Evolutionary conservation across 1,284 basidiomycete genomes (phyloP).

Genomic region (Tilletiopsis washingtonensis): DNA sequence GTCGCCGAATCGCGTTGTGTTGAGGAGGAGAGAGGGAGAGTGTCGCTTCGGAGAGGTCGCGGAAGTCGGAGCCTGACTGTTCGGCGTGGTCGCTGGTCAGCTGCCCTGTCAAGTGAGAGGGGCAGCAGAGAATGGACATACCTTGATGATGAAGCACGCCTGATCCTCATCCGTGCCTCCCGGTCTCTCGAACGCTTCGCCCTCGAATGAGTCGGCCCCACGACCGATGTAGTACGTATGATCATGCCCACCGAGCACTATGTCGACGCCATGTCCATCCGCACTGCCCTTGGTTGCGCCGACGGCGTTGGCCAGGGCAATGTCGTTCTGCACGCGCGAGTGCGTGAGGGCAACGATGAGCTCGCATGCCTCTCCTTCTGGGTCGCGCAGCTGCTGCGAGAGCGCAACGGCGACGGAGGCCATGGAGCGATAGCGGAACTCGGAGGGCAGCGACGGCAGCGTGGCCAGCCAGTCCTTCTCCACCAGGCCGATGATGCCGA

Average conservation of each 20-base stretch:
- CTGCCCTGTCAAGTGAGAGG: too few relatives aligned
- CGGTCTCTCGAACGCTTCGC: slow-evolving; percentile 56
- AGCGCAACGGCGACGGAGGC: slow-evolving; percentile 47
- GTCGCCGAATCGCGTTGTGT: slow-evolving; percentile 59
- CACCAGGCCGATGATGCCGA: slow-evolving; percentile 74
- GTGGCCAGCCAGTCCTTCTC: slow-evolving; percentile 78
- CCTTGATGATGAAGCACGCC: slow-evolving; percentile 59
- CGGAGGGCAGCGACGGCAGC: slow-evolving; percentile 67
- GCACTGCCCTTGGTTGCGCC: slow-evolving; percentile 48
- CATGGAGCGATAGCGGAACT: slow-evolving; percentile 54
- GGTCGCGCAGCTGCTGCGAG: slow-evolving; percentile 65
- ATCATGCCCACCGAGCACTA: slow-evolving; percentile 83
- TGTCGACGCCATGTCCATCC: slow-evolving; percentile 67
- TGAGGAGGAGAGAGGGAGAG: slow-evolving; percentile 61
- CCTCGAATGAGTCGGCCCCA: slow-evolving; percentile 66
- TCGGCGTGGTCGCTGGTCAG: too few relatives aligned
- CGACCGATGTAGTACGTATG: slow-evolving; percentile 76
- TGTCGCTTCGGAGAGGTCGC: slow-evolving; percentile 68
- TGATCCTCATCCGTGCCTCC: slow-evolving; percentile 68
- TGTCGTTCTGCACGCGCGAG: slow-evolving; percentile 61
- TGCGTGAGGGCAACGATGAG: slow-evolving; percentile 75
- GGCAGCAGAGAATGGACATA: too few relatives aligned
- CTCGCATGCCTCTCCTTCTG: slow-evolving; percentile 60
- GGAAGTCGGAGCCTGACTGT: slow-evolving; percentile 84
- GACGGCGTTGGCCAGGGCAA: slow-evolving; percentile 56